phyloP scores from a whole-genome alignment of 2,329 filamentous ascomycete species.

The Diaporthe eres region DNA sequence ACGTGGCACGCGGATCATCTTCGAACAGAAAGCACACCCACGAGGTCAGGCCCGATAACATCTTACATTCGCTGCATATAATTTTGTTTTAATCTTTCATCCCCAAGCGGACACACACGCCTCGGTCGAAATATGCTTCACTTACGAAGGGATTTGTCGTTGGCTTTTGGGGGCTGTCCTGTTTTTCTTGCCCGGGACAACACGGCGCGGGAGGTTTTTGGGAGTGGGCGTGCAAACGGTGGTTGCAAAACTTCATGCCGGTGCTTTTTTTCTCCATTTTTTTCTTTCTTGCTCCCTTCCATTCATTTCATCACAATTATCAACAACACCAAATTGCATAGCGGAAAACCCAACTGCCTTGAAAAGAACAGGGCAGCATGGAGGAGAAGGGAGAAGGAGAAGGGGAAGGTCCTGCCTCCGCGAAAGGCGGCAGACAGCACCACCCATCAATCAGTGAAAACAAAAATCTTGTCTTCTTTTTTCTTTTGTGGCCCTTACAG shows the following conservation, averaged over 20 bases:
- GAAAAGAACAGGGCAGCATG: not conserved
- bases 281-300: not conserved
- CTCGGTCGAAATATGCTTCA: slow-evolving; percentile 28
- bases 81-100: slow-evolving; percentile 11
- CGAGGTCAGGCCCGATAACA: slow-evolving; percentile 4
- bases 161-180: slow-evolving; percentile 6
- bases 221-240: not conserved
- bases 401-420: not conserved
- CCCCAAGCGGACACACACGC: slow-evolving; percentile 22
- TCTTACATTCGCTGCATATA: slow-evolving; percentile 36
- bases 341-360: slow-evolving; percentile 20
- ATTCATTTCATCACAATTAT: not conserved
- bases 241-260: slow-evolving; percentile 9
- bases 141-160: slow-evolving; percentile 28
- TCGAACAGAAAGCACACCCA: slow-evolving; percentile 9
- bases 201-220: slow-evolving; percentile 5
- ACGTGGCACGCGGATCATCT: slow-evolving; percentile 32
- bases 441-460: not conserved
- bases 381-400: not conserved
- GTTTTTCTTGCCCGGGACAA: not conserved
- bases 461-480: not conserved
- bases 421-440: not conserved
- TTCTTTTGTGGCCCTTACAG: slow-evolving; percentile 17
- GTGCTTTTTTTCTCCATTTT: not conserved
- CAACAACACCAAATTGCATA: slow-evolving; percentile 36